These are phyloP conservation scores for Debaryomyces subglobosus DNA, from an alignment of 1,139 yeast genomes.

Conservation along the genomic window DNA sequence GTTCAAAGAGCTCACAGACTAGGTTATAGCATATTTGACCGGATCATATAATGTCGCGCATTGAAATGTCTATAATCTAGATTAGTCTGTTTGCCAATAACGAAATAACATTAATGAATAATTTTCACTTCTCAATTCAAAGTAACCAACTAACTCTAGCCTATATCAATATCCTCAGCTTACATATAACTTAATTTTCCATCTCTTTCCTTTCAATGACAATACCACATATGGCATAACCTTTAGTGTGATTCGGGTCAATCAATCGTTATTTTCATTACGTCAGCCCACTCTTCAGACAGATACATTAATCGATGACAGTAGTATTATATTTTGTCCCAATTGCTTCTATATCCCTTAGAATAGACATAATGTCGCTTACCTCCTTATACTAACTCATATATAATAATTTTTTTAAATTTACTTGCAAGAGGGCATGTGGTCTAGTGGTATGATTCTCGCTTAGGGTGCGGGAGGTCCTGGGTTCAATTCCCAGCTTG, in stretches of 20 bases:
- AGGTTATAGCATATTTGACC: background rate
- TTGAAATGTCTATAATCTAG: background rate
- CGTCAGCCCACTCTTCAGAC: background rate
- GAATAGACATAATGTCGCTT: background rate
- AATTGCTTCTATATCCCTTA: background rate
- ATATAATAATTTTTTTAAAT: background rate
- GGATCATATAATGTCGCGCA: background rate
- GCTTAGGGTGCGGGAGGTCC: slow-evolving; percentile 44
- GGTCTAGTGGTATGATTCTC: slow-evolving; percentile 41
- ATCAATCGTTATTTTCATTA: background rate
- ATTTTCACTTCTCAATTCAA: background rate
- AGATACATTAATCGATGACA: background rate
- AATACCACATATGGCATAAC: background rate
- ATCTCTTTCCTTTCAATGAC: background rate
- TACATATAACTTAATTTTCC: background rate
- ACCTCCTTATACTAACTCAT: background rate
- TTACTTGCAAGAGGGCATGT: slow-evolving; percentile 27
- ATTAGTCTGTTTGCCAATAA: background rate
- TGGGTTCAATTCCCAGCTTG: slow-evolving; percentile 44
- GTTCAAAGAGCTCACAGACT: background rate
- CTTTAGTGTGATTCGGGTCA: background rate
- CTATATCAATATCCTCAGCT: background rate
- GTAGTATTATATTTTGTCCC: background rate
- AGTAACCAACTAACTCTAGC: background rate
- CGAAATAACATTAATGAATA: background rate